These are phyloP conservation scores for Vitis cinerea DNA, from an alignment of 164 flowering plant species.

Conservation along the genomic window DNA sequence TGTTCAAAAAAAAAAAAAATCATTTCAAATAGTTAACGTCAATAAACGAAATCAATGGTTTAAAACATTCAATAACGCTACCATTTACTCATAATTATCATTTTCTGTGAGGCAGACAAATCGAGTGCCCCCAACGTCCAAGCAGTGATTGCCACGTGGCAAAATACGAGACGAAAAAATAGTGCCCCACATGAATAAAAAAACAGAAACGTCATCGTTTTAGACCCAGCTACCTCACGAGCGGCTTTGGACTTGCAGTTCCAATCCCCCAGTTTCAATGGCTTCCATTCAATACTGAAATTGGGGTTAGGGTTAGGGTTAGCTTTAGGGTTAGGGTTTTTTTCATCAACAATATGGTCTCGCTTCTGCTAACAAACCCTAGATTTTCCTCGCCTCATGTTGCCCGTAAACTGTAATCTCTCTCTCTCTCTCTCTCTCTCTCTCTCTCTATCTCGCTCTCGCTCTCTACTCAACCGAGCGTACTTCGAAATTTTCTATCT, in stretches of 20 bases:
- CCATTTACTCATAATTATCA: no score
- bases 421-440: conserved; percentile 9
- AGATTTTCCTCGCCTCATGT: conserved; percentile 21
- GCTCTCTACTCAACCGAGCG: neutral
- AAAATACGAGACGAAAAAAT: no score
- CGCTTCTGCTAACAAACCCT: conserved; percentile 30
- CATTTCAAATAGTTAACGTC: no score
- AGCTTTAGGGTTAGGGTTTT: neutral
- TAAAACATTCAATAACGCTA: no score
- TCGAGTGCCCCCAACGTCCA: no score
- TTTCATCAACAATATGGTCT: conserved; percentile 13
- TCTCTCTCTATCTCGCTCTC: neutral
- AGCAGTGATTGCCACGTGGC: no score
- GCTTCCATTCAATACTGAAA: neutral
- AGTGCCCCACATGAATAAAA: no score
- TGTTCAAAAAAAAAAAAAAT: no score
- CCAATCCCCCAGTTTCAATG: neutral
- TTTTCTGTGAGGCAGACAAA: no score
- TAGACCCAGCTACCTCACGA: neutral
- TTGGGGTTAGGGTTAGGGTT: neutral
- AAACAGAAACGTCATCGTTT: neutral
- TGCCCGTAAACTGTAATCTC: conserved; percentile 26
- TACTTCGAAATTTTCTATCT: neutral
- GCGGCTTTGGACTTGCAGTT: neutral
- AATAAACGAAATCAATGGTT: no score